Conservation (phyloP, 148 eudicot genomes). For the Camellia granthamiana region DNA sequence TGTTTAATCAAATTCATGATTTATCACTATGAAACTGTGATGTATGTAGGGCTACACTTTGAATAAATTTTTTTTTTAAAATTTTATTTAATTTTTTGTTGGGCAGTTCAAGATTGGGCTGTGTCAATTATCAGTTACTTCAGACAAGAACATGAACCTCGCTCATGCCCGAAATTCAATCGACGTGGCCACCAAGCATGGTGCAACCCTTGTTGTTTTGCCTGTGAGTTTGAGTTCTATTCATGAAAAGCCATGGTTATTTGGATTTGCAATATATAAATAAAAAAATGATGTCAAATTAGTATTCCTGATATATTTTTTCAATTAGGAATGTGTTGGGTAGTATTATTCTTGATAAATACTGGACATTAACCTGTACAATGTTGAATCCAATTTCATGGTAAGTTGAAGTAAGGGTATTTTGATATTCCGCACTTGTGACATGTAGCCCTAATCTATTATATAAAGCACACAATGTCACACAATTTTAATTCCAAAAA, state of each 20-base stretch:
- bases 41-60: background rate
- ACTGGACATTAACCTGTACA: too few species aligned
- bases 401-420: too few species aligned
- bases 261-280: background rate
- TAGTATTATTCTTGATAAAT: too few species aligned
- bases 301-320: background rate
- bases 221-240: conserved; percentile 23
- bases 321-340: too few species aligned
- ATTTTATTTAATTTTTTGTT: background rate
- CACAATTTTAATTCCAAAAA: too few species aligned
- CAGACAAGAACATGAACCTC: conserved; percentile 28
- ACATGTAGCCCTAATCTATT: too few species aligned
- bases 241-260: background rate
- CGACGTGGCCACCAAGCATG: conserved; percentile 21
- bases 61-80: too few species aligned
- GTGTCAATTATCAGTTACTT: conserved; percentile 32
- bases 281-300: background rate
- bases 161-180: conserved; percentile 20
- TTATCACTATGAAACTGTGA: background rate
- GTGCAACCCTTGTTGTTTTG: conserved; percentile 32
- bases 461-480: too few species aligned
- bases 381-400: too few species aligned
- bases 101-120: conserved; percentile 37
- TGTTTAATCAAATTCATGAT: background rate
- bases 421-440: too few species aligned